Evolutionary conservation across 768 basidiomycete genomes (phyloP), one percentile per base, ranked within the genome.

Genomic region (Boletales sp.): DNA sequence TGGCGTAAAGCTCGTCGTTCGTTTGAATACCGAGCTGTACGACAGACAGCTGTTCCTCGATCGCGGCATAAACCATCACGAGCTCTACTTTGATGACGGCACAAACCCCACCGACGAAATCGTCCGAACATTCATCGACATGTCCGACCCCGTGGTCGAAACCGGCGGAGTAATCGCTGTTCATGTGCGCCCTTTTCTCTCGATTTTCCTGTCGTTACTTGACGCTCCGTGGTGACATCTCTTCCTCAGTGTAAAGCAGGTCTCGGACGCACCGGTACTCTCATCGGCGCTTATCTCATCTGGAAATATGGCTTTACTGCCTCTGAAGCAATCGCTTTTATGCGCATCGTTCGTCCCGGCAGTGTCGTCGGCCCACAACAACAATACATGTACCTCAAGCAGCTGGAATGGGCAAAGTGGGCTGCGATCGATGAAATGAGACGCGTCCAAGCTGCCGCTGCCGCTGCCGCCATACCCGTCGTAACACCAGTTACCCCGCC

Each of bases 291-390:
- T 9, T 98, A 97, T 75, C 79, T 99, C 48, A 90, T 96, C 54
- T 99, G 96, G 90, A 97, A 97, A 70, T 95, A 97, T 61, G 91
- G 90, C 18, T 99, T 99, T 66, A 92, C 94, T 15, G 95, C 95
- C 2, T 81, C 85, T 44, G 92, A 98, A 70, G 96, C 88, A 6
- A 98, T 98, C 49, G 96, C 88, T 0, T 97, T 94, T 70, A 98
- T 98, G 96, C 87, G 96, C 17, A 91, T 99, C 58, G 85, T 96
- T 48, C 84, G 96, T 40, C 96, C 96, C 2, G 95, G 94, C 7
- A 87, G 86, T 50, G 91, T 94, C 39, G 92, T 94, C 44, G 91
- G 91, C 12, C 90, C 90, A 17, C 90, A 93, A 57, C 91, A 93
- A 64, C 93, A 96, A 66, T 96, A 90, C 65, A 84, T 96, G 81